Conservation (phyloP, 2,329 filamentous ascomycete genomes). For the Arthrinium phaeospermum region DNA sequence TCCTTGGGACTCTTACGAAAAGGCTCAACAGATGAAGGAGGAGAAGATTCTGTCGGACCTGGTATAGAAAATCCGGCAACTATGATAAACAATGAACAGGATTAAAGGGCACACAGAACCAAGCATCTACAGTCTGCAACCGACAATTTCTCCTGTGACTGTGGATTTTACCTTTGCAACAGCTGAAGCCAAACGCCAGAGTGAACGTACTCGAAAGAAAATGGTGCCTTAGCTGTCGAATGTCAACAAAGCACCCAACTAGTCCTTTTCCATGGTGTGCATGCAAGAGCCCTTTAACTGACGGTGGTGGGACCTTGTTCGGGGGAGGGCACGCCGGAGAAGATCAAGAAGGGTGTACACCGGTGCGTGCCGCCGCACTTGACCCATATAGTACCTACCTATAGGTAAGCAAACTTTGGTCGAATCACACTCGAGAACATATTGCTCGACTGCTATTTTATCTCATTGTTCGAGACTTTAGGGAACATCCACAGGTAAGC, state of each 20-base stretch:
- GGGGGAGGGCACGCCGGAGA: not conserved
- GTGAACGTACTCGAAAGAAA: too few relatives aligned
- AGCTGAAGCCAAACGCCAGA: not conserved
- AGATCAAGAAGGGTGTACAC: not conserved
- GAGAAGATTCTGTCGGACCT: constrained; percentile 53
- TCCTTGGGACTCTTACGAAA: constrained; percentile 81
- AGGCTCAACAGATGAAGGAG: constrained; percentile 64
- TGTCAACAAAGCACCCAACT: not conserved
- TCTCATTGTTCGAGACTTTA: not conserved
- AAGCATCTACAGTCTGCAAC: not conserved
- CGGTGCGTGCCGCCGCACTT: not conserved
- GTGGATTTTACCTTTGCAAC: not conserved
- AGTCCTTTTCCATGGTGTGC: not conserved
- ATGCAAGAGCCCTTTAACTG: too few relatives aligned
- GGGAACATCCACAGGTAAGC: not conserved
- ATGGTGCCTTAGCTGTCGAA: not conserved
- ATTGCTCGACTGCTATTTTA: not conserved
- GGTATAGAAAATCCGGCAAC: not conserved
- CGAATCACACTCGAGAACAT: not conserved
- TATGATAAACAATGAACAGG: not conserved
- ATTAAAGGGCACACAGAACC: not conserved
- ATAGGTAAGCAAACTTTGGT: not conserved
- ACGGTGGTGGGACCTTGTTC: not conserved
- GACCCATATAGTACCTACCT: not conserved
- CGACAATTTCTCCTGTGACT: not conserved